phyloP scores from a whole-genome alignment of 306 rosid genomes.

The Phaseolus lunatus region DNA sequence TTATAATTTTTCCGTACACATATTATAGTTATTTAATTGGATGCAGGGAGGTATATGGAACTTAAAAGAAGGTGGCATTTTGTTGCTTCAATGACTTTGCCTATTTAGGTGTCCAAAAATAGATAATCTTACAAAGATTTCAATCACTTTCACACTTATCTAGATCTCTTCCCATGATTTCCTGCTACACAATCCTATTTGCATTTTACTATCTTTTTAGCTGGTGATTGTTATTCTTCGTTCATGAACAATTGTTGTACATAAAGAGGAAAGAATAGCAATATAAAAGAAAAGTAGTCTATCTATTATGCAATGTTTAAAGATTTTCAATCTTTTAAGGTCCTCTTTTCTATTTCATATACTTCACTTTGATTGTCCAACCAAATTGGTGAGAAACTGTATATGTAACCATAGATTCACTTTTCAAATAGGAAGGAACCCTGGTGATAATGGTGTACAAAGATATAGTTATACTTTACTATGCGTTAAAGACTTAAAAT shows the following conservation, averaged over 20 bases:
- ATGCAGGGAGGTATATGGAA: slow-evolving; percentile 8
- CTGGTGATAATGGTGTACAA: not conserved
- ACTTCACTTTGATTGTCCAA: slow-evolving; percentile 10
- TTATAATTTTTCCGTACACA: too few relatives aligned
- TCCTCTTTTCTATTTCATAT: slow-evolving; percentile 3
- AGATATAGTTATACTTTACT: not conserved
- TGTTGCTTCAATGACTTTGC: not conserved
- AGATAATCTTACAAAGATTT: slow-evolving; percentile 33
- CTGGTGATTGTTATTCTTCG: slow-evolving; percentile 24
- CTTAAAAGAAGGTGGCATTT: slow-evolving; percentile 13
- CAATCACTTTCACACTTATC: slow-evolving; percentile 36
- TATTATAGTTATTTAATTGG: too few relatives aligned
- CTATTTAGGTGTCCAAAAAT: slow-evolving; percentile 32
- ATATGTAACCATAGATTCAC: slow-evolving; percentile 5
- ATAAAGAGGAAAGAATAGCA: not conserved
- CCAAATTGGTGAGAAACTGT: not conserved
- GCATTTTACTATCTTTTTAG: slow-evolving; percentile 4
- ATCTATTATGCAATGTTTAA: slow-evolving; percentile 1
- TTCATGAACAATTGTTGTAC: slow-evolving; percentile 26
- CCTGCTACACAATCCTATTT: not conserved
- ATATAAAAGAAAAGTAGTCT: slow-evolving; percentile 16
- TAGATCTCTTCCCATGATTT: slow-evolving; percentile 34
- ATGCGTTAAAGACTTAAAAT: not conserved
- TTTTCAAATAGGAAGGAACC: not conserved
- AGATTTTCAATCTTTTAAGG: not conserved